Evolutionary conservation across 176 grass and related monocot species (phyloP).

Genomic region (Neostapfia colusana): DNA sequence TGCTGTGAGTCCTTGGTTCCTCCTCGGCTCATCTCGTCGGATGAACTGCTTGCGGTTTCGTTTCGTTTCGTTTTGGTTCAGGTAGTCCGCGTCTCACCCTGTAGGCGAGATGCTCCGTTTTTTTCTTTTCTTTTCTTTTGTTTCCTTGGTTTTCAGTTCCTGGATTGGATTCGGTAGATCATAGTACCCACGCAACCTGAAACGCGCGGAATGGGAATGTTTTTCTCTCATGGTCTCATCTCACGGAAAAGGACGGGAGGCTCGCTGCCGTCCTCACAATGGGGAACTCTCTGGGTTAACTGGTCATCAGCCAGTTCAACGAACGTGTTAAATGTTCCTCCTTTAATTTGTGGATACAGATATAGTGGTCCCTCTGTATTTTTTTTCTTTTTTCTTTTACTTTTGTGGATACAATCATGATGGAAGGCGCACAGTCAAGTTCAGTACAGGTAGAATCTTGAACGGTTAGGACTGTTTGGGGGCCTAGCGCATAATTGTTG

Average conservation of each 20-base stretch:
- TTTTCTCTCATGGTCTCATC: neutral
- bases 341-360: neutral
- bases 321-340: neutral
- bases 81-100: neutral
- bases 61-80: neutral
- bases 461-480: neutral
- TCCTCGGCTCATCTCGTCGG: neutral
- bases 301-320: neutral
- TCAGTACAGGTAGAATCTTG: neutral
- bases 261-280: slow-evolving; percentile 1
- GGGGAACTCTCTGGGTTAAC: neutral
- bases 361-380: slow-evolving; percentile 14
- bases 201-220: neutral
- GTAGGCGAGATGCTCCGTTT: neutral
- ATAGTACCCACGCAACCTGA: neutral
- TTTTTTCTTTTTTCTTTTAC: too few species aligned
- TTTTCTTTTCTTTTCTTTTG: neutral
- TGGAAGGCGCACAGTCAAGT: too few species aligned
- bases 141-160: neutral
- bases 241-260: slow-evolving; percentile 5
- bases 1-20: slow-evolving; percentile 24
- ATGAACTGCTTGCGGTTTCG: neutral
- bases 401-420: too few species aligned
- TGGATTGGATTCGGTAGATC: neutral
- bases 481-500: slow-evolving; percentile 31